A percentile compares a stretch with the other conserved stretches of the same genome.
Conservation (phyloP, 2,329 filamentous ascomycete species). For the Furcasterigmium furcatum region DNA sequence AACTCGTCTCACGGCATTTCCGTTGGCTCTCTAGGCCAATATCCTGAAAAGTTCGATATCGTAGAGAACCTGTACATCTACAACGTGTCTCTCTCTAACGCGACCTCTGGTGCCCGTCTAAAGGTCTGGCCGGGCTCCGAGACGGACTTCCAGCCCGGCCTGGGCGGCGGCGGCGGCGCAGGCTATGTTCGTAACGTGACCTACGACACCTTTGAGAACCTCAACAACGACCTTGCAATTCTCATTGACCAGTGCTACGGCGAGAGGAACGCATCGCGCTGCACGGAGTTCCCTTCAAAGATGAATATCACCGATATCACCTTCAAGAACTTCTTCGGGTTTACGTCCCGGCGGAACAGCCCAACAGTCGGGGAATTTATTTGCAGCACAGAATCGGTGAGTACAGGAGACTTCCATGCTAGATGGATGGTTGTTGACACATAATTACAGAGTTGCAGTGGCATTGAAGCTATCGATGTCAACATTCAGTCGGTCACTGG, state of each 20-base stretch:
- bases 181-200: conserved; percentile 63
- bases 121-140: conserved; percentile 65
- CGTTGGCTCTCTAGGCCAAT: conserved; percentile 70
- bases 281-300: conserved; percentile 3
- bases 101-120: conserved; percentile 65
- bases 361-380: conserved; percentile 10
- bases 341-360: conserved; percentile 9
- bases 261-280: background rate
- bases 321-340: conserved; percentile 12
- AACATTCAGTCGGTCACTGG: conserved; percentile 9
- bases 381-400: conserved; percentile 10
- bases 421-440: too few species aligned
- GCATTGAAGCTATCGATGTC: conserved; percentile 10
- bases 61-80: conserved; percentile 67
- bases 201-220: conserved; percentile 57
- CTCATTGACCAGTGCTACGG: conserved; percentile 10
- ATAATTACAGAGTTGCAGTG: conserved; percentile 8
- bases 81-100: conserved; percentile 57
- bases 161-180: conserved; percentile 59
- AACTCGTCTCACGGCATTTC: conserved; percentile 71
- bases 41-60: conserved; percentile 59
- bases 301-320: conserved; percentile 12
- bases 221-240: conserved; percentile 53
- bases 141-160: conserved; percentile 39
- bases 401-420: background rate